Percentiles rank a stretch among this genome's conserved stretches.
Evolutionary conservation across 805 yeast genomes (phyloP).

Genomic region (Ogataea chonburiensis): DNA sequence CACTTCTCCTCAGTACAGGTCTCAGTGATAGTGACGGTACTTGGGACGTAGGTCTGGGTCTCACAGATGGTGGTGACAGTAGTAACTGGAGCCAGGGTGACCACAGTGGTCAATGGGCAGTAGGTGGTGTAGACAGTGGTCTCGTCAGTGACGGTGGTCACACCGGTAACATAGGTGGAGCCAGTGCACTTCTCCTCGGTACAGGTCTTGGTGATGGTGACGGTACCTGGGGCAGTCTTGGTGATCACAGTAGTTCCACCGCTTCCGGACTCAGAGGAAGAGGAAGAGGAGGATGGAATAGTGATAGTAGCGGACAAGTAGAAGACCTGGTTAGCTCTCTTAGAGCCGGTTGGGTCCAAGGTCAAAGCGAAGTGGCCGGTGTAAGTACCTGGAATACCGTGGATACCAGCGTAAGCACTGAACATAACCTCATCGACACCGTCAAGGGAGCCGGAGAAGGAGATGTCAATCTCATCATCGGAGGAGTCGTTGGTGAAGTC

Average conservation of each 20-base stretch:
- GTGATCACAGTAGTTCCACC: constrained; percentile 15
- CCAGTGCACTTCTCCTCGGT: constrained; percentile 24
- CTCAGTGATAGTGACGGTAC: constrained; percentile 20
- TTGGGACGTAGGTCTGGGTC: constrained; percentile 14
- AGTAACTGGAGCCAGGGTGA: constrained; percentile 21
- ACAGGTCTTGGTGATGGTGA: constrained; percentile 27
- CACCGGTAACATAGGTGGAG: constrained; percentile 28
- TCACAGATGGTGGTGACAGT: constrained; percentile 12
- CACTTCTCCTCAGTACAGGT: constrained; percentile 22
- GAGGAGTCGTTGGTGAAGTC: constrained; percentile 20
- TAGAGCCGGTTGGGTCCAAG: constrained; percentile 18
- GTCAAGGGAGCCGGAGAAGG: constrained; percentile 11
- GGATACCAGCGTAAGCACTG: constrained; percentile 20
- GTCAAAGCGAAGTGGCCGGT: constrained; percentile 24
- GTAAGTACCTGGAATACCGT: constrained; percentile 21
- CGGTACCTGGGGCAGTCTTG: constrained; percentile 18
- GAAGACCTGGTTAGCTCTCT: constrained; percentile 27
- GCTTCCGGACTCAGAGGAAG: constrained; percentile 3
- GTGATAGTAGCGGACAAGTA: constrained; percentile 23
- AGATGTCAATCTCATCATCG: constrained; percentile 17
- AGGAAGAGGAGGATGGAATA: constrained; percentile 8
- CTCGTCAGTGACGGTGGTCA: constrained; percentile 26
- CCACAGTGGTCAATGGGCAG: constrained; percentile 33
- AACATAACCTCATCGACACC: constrained; percentile 12
- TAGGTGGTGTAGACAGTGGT: constrained; percentile 34